These are phyloP conservation scores for Leccinum fuscescens DNA, from an alignment of 1,284 basidiomycete species.

Conservation along the genomic window DNA sequence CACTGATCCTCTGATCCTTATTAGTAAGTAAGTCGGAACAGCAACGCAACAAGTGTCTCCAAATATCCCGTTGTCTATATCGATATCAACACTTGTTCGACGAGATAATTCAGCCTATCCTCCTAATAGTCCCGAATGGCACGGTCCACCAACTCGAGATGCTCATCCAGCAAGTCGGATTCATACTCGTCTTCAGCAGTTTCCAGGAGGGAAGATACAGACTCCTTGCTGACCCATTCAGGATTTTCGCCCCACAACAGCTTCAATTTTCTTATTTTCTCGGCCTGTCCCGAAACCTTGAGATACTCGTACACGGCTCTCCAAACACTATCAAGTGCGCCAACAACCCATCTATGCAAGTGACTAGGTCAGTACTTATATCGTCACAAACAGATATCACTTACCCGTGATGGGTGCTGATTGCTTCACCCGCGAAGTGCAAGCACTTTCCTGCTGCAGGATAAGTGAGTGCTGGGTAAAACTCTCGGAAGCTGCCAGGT, in stretches of 20 bases:
- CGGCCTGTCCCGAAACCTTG: conserved; percentile 9
- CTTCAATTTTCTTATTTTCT: conserved; percentile 14
- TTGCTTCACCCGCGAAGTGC: neutral
- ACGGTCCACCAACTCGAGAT: conserved; percentile 8
- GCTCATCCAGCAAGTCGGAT: conserved; percentile 15
- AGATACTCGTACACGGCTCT: conserved; percentile 27
- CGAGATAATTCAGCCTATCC: neutral
- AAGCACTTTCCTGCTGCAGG: neutral
- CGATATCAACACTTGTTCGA: neutral
- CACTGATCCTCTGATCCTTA: no score
- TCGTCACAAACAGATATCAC: neutral
- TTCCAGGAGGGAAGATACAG: neutral
- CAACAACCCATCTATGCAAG: conserved; percentile 20
- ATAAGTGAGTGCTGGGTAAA: neutral
- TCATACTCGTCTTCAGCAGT: neutral
- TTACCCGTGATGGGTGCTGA: conserved; percentile 13
- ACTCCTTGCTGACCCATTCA: conserved; percentile 15
- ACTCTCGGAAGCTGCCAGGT: neutral
- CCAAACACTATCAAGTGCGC: conserved; percentile 27
- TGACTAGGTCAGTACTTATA: neutral
- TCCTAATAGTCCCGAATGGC: neutral
- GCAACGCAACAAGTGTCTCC: neutral
- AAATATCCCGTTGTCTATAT: no score
- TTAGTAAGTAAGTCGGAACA: no score
- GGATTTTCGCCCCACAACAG: conserved; percentile 20